Base-by-base conservation (phyloP, 768 basidiomycete genomes). In the Plicaturopsis crispa region DNA sequence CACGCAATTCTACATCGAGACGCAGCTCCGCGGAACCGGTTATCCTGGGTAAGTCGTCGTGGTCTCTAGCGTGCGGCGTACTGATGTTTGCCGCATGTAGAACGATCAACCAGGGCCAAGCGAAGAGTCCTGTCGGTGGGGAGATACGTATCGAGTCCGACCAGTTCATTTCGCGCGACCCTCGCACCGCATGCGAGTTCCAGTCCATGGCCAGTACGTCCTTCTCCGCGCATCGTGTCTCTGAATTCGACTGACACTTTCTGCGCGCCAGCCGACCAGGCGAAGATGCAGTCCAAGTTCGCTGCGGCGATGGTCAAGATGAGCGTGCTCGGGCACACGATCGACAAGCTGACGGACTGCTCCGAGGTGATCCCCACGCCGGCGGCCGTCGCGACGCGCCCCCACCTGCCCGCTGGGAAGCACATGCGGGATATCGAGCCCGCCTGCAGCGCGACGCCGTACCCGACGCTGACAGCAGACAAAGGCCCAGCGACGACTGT, bases 61-160 rank as follows among this genome's bases (percentile, higher is more conserved):
- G n/a, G n/a, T n/a, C n/a, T n/a, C n/a, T n/a, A n/a, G n/a, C n/a
- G n/a, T n/a, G n/a, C n/a, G n/a, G n/a, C n/a, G n/a, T n/a, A n/a
- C n/a, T n/a, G 43, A 52, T 35, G 49, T 40, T 11, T 46, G 44
- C 32, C 31, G 48, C 33, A 66, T 69, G 10, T 53, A 54, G 11
- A 54, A 53, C 20, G 54, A 53, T n/a, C 13, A 63, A 63, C 46
- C 46, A 53, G 19, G 68, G 67, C 28, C 64, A 70, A 43, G 63
- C 62, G 3, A 31, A 56, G 36, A 62, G 65, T 1, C 59, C 66
- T 13, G 50, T 70, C 26, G 45, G 42, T 11, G 67, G 69, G 24
- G 66, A 65, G 45, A 50, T 73, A 18, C 66, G 69, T 24, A 49
- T 73, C 24, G 61, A 66, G 45, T 72, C 69, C 28, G 69, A 72